A percentile compares a stretch with the other conserved stretches of the same genome.
Evolutionary conservation across 148 eudicot genomes (phyloP).

Genomic region (Arbutus unedo): DNA sequence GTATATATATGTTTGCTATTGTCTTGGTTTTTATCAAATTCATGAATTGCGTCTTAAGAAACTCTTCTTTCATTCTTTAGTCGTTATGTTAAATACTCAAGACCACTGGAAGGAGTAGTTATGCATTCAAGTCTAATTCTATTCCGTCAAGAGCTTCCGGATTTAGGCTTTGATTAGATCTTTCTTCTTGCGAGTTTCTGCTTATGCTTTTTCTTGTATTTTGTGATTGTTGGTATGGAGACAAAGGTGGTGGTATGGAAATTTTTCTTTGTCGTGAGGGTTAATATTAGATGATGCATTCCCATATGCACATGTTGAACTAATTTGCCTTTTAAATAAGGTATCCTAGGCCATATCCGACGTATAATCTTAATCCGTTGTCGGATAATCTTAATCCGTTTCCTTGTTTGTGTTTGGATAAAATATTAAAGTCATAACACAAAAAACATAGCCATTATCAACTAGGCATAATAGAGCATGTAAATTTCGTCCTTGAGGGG

Average conservation of each 20-base stretch:
- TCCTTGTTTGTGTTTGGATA: not conserved
- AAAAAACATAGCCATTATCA: not conserved
- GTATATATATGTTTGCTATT: not conserved
- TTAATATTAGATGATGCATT: not conserved
- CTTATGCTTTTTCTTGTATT: too few relatives aligned
- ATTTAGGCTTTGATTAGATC: too few relatives aligned
- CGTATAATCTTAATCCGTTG: not conserved
- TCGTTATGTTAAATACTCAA: too few relatives aligned
- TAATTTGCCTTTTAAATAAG: not conserved
- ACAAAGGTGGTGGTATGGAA: too few relatives aligned
- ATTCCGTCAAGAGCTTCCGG: too few relatives aligned
- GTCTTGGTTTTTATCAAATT: not conserved
- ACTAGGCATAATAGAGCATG: not conserved
- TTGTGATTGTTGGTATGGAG: too few relatives aligned
- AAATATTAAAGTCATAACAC: not conserved
- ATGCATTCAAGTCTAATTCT: too few relatives aligned
- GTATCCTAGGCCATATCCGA: not conserved
- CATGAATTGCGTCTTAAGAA: not conserved
- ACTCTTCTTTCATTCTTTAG: not conserved
- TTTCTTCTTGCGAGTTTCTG: too few relatives aligned
- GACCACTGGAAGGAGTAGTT: too few relatives aligned
- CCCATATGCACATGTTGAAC: not conserved
- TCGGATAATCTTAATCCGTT: not conserved
- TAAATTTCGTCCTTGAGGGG: not conserved
- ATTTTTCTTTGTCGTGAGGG: too few relatives aligned